These are phyloP conservation scores for Fusarium kyushuense DNA, from an alignment of 2,329 filamentous ascomycete species.

Conservation along the genomic window DNA sequence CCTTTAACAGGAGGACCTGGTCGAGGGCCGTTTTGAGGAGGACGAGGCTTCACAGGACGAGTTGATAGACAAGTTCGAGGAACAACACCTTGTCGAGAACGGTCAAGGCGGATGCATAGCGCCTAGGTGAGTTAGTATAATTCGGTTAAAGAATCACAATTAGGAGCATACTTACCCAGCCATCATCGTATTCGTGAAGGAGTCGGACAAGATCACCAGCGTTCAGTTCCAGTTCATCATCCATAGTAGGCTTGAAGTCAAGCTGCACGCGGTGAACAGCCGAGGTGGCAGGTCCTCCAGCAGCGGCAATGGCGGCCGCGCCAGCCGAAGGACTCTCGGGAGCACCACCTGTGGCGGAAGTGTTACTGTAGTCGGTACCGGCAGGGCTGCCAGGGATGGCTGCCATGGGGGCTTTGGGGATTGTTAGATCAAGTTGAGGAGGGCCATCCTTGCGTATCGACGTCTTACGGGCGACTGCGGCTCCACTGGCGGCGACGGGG, in stretches of 20 bases:
- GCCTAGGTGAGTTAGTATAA: conserved; percentile 67
- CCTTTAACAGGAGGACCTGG: conserved; percentile 65
- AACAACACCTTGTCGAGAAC: conserved; percentile 91
- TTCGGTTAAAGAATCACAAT: neutral
- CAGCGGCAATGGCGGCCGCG: conserved; percentile 71
- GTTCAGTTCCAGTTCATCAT: conserved; percentile 86
- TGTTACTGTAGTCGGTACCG: conserved; percentile 72
- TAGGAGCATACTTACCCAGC: conserved; percentile 77
- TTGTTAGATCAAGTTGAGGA: conserved; percentile 66
- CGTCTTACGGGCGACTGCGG: conserved; percentile 62
- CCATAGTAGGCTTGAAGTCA: conserved; percentile 92
- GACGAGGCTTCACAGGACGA: conserved; percentile 87
- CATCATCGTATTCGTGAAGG: conserved; percentile 96
- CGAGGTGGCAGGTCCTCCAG: conserved; percentile 68
- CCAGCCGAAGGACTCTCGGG: conserved; percentile 58
- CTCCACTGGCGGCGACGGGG: conserved; percentile 55
- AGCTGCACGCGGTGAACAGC: conserved; percentile 92
- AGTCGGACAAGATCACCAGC: conserved; percentile 88
- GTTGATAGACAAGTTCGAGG: conserved; percentile 94
- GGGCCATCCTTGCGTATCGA: conserved; percentile 68
- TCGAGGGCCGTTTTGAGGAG: conserved; percentile 63
- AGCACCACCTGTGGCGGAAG: conserved; percentile 63
- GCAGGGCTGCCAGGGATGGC: conserved; percentile 68
- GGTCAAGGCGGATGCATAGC: conserved; percentile 90
- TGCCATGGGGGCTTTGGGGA: conserved; percentile 52